Evolutionary conservation across 371 early-diverging fungal species (phyloP), one percentile per base, ranked within the genome.

Genomic region (Parasitella parasitica): DNA sequence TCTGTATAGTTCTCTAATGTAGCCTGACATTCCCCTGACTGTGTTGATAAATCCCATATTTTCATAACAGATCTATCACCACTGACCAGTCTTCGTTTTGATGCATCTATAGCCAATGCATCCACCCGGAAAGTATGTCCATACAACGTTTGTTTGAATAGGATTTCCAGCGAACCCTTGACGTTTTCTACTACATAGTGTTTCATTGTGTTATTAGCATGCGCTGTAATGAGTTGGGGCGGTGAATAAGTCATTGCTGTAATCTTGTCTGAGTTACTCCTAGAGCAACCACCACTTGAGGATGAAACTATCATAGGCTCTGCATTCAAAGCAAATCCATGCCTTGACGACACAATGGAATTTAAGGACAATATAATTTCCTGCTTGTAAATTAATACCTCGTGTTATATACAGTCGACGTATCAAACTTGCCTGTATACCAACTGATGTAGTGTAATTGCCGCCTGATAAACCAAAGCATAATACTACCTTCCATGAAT

Each of bases 201-300:
- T 55, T 77, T 76, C 55, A 83, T 76, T 9, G 81, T 83, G 18
- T 83, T 83, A 38, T 83, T 78, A 7, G 73, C 53, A 58, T 83
- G 80, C 4, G 80, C 75, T n/a, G 79, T 81, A 9, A 76, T 70
- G 1, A 83, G 58, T 41, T 73, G 70, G 8, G 81, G 78, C 16
- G 66, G 55, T 3, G 77, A 70, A 57, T 76, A 81, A 0, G 67
- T 64, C 57, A 75, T 67, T 16, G 73, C 37, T 28, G 69, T 68
- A 53, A 75, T 67, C 22, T 67, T 64, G 41, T 70, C 64, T 1
- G 58, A 61, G 15, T 12, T 34, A 4, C 35, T 34, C 2, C 30
- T 20, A 13, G 24, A 16, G 18, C 39, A 41, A 12, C n/a, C n/a
- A 16, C 2, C 7, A 28, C 16, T 22, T 11, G 46, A 12, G 0